These are phyloP conservation scores for Gossypium turneri DNA, from an alignment of 345 rosid species.

Conservation along the genomic window DNA sequence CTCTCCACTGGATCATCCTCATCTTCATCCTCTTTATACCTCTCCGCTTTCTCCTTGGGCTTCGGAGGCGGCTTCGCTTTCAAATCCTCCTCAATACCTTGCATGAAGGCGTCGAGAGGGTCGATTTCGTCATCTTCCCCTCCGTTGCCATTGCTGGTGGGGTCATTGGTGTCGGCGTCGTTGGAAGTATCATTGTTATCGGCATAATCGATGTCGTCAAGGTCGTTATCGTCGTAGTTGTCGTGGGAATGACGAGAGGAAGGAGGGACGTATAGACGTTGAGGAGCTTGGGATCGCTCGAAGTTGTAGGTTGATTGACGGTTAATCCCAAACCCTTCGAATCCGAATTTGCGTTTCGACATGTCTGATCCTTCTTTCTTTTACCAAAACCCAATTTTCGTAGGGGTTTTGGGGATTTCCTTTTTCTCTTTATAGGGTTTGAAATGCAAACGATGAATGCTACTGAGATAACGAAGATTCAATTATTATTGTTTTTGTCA, in stretches of 20 bases:
- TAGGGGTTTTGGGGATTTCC: background rate
- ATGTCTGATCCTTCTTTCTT: conserved; percentile 21
- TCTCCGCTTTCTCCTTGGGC: conserved; percentile 66
- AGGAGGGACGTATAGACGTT: conserved; percentile 62
- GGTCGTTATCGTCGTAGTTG: conserved; percentile 87
- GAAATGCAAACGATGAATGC: background rate
- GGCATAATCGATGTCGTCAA: conserved; percentile 75
- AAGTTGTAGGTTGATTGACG: conserved; percentile 79
- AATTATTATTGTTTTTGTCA: no score
- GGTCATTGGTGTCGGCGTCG: conserved; percentile 11
- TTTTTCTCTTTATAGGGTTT: background rate
- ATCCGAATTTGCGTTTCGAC: conserved; percentile 87
- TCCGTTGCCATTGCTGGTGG: conserved; percentile 12
- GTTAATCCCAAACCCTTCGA: conserved; percentile 84
- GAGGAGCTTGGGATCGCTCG: conserved; percentile 76
- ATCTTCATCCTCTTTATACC: conserved; percentile 70
- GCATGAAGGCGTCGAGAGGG: conserved; percentile 97
- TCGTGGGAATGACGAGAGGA: conserved; percentile 75
- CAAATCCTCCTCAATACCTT: conserved; percentile 89
- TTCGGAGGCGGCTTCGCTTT: conserved; percentile 64
- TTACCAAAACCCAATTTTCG: background rate
- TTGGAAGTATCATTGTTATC: conserved; percentile 37
- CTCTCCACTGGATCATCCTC: conserved; percentile 92
- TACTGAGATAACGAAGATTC: no score
- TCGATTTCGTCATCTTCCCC: conserved; percentile 65